These are phyloP conservation scores for Verticillium klebahnii DNA, from an alignment of 2,329 filamentous ascomycete genomes.

Conservation along the genomic window DNA sequence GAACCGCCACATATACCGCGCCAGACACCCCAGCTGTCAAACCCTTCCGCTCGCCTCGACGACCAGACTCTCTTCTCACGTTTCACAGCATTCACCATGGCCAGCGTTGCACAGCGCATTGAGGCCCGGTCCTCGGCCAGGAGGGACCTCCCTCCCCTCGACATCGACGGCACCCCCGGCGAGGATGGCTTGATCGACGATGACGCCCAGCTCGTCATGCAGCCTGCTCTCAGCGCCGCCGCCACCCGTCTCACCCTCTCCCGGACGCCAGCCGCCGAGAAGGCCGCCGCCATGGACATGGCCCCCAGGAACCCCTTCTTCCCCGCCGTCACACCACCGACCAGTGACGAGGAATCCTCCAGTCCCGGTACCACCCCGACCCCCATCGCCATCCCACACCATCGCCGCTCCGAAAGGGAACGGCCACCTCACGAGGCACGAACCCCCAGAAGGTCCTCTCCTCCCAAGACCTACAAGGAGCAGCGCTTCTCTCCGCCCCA, in stretches of 20 bases:
- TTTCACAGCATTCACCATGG: background rate
- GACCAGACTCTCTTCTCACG: background rate
- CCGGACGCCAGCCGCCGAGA: constrained; percentile 53
- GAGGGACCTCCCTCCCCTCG: background rate
- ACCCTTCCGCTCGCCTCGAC: background rate
- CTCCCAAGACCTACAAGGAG: background rate
- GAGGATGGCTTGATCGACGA: constrained; percentile 38
- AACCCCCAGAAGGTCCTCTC: background rate
- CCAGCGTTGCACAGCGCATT: background rate
- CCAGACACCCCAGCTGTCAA: background rate
- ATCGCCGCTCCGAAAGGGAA: background rate
- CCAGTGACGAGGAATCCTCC: background rate
- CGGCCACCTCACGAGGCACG: too few relatives aligned
- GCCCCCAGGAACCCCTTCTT: constrained; percentile 31
- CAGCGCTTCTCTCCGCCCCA: background rate
- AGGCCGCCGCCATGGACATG: constrained; percentile 49
- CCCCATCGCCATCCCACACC: background rate
- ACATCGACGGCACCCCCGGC: constrained; percentile 16
- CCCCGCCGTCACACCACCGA: background rate
- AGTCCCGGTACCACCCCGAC: background rate
- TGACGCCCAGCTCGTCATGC: constrained; percentile 55
- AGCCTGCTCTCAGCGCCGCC: constrained; percentile 52
- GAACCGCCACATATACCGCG: background rate
- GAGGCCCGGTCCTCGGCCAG: background rate
- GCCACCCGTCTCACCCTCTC: constrained; percentile 52